Evolutionary conservation across 1,139 yeast species (phyloP), one percentile per base, ranked within the genome.

Genomic region (Sugiyamaella neomexicana): DNA sequence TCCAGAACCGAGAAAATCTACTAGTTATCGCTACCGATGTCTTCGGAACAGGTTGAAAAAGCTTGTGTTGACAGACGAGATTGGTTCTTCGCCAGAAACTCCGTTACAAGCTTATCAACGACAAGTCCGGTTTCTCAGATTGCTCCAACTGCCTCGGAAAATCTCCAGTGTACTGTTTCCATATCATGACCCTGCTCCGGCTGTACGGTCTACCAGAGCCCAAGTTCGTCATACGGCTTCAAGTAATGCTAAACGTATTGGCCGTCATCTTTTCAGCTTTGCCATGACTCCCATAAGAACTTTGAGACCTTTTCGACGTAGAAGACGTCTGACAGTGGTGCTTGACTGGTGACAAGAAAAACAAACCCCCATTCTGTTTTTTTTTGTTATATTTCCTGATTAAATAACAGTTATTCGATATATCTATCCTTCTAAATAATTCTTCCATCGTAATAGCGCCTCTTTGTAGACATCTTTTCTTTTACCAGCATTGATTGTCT

Each of bases 401-500:
- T n/a, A n/a, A n/a, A n/a, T n/a, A n/a, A n/a, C 12, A 13, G 4
- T 46, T 17, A 36, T 32, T 23, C 32, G n/a, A n/a, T n/a, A n/a
- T 36, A 17, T 12, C 17, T 44, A 29, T 32, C 43, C 37, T 38
- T 37, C 44, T 23, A 60, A 50, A 31, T 60, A 54, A 13, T 48
- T 54, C 34, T 58, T 56, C 70, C 70, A 66, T 8, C 66, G 53
- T 8, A 56, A 53, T 38, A 66, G 51, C 15, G 65, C 59, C 48
- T 79, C 76, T 53, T 76, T 75, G 20, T 81, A 73, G 53, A 85
- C 70, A 32, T 73, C 72, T 52, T 75, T 73, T 65, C 82, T 85
- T 43, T 75, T 70, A 1, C 68, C 71, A 51, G 83, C 83, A 68
- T 89, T 85, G 34, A 89, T 77, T 53, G 85, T 79, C 59, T 81